phyloP scores from a whole-genome alignment of 345 rosid genomes.

The Adansonia digitata region DNA sequence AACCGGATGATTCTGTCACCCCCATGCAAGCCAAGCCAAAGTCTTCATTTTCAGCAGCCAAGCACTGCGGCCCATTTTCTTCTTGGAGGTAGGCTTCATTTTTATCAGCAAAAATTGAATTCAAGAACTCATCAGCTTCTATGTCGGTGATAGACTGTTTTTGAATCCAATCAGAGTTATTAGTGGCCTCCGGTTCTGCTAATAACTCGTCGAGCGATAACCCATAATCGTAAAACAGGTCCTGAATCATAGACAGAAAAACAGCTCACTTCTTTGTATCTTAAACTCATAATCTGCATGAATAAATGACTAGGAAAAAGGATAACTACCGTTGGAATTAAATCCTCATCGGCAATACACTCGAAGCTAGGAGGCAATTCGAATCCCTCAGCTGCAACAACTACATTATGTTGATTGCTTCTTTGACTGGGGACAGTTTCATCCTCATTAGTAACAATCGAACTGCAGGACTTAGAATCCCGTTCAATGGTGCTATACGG shows the following conservation, averaged over 20 bases:
- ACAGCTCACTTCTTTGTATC: not conserved
- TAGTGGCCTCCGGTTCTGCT: not conserved
- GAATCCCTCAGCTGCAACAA: not conserved
- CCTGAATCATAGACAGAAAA: not conserved
- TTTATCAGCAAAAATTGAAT: not conserved
- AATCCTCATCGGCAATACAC: not conserved
- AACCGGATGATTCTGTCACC: not conserved
- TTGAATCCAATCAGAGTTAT: constrained; percentile 6
- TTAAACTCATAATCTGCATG: not conserved
- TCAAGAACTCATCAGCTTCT: not conserved
- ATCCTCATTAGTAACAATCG: not conserved
- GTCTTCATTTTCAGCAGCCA: not conserved
- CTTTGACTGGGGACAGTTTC: not conserved
- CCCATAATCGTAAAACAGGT: not conserved
- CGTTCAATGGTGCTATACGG: not conserved
- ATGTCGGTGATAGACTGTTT: not conserved
- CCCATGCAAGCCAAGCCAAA: not conserved
- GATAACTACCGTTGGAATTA: not conserved
- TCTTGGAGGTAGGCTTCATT: not conserved
- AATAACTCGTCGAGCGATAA: not conserved
- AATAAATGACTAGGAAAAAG: not conserved
- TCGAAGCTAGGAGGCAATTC: not conserved
- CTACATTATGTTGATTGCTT: not conserved
- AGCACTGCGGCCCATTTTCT: not conserved
- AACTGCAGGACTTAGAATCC: not conserved